phyloP scores from a whole-genome alignment of 208 protist genomes.

The Acanthamoeba castellanii region DNA sequence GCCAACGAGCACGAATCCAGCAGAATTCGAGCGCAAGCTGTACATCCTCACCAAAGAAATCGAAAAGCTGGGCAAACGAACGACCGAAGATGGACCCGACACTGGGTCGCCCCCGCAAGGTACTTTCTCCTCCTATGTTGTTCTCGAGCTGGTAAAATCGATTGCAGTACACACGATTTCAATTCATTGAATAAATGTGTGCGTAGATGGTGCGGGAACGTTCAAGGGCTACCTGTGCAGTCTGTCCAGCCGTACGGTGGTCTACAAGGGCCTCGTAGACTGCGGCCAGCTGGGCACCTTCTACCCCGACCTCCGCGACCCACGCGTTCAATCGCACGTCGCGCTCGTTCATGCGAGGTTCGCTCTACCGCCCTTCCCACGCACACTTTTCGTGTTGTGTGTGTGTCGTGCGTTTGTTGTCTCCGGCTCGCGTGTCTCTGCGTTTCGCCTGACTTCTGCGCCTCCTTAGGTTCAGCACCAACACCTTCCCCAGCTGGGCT shows the following conservation, averaged over 20 bases:
- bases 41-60: constrained; percentile 31
- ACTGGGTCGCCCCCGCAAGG: background rate
- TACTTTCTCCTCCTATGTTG: background rate
- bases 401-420: too few species aligned
- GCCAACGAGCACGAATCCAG: background rate
- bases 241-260: constrained; percentile 81
- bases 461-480: constrained; percentile 89
- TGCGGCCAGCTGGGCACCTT: constrained; percentile 84
- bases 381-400: background rate
- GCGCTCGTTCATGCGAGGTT: constrained; percentile 86
- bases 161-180: background rate
- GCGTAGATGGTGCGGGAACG: background rate
- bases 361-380: background rate
- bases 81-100: constrained; percentile 2
- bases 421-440: too few species aligned
- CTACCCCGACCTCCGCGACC: constrained; percentile 86
- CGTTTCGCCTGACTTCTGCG: background rate
- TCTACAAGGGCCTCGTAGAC: constrained; percentile 90
- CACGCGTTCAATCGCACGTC: constrained; percentile 83
- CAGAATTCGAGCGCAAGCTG: constrained; percentile 68
- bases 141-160: constrained; percentile 54
- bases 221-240: constrained; percentile 81
- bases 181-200: background rate
- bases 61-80: constrained; percentile 23
- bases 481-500: constrained; percentile 91